Conservation (phyloP, 768 basidiomycete species). For the Pholiota microspora region DNA sequence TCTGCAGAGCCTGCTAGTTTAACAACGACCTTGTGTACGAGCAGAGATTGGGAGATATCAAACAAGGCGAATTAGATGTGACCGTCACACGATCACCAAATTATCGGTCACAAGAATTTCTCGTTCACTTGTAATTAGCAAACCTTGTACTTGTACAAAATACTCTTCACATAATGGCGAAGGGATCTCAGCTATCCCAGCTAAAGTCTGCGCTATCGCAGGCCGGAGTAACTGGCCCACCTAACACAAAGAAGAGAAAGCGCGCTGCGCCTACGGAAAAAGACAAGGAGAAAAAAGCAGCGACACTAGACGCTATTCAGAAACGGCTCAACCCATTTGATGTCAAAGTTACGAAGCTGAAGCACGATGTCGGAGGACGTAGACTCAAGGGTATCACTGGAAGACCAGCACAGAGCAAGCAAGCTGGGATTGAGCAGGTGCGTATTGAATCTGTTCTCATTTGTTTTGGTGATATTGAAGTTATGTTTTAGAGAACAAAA, state of each 20-base stretch:
- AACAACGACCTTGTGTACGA: too few relatives aligned
- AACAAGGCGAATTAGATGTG: not conserved
- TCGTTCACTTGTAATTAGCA: conserved; percentile 10
- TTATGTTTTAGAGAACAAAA: conserved; percentile 65
- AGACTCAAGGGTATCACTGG: conserved; percentile 82
- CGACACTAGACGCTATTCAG: conserved; percentile 81
- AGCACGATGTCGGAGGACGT: conserved; percentile 90
- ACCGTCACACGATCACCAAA: conserved; percentile 13
- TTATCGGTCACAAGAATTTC: conserved; percentile 27
- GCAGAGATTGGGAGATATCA: not conserved
- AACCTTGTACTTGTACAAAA: not conserved
- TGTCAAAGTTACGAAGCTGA: conserved; percentile 85
- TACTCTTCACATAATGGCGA: conserved; percentile 54
- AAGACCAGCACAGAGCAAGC: conserved; percentile 84
- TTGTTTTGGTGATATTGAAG: not conserved
- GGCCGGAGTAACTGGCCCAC: conserved; percentile 70
- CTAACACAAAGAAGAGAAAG: conserved; percentile 67
- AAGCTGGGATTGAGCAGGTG: conserved; percentile 88
- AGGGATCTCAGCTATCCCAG: conserved; percentile 88
- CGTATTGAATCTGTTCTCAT: conserved; percentile 18
- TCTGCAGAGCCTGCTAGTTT: too few relatives aligned
- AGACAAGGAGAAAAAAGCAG: conserved; percentile 79
- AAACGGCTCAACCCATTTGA: conserved; percentile 92
- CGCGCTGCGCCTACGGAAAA: conserved; percentile 58
- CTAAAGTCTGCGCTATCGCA: conserved; percentile 82